Percentiles rank a stretch among this genome's conserved stretches.
These are phyloP conservation scores for Crithidia brevicula DNA, from an alignment of 208 protist genomes.

Conservation along the genomic window DNA sequence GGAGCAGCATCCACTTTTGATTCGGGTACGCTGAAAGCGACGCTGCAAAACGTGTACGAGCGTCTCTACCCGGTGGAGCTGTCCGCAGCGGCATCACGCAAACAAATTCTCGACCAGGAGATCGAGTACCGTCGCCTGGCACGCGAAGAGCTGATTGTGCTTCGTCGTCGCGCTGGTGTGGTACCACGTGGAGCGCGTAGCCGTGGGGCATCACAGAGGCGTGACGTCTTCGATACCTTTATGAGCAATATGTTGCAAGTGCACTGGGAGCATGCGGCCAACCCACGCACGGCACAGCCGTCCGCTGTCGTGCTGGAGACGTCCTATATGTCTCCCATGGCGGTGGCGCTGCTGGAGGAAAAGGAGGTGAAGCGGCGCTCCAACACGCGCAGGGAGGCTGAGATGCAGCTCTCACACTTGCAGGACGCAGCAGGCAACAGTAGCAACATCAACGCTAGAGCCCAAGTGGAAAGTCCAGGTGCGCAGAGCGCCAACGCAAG, in stretches of 20 bases:
- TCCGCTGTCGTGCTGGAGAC: constrained; percentile 40
- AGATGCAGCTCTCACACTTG: constrained; percentile 15
- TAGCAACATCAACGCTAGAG: too few species aligned
- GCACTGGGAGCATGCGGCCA: too few species aligned
- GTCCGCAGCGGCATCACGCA: constrained; percentile 19
- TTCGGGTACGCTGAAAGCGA: constrained; percentile 12
- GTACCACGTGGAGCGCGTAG: constrained; percentile 15
- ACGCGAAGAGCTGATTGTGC: constrained; percentile 44
- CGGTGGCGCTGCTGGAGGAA: constrained; percentile 48
- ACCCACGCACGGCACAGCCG: too few species aligned
- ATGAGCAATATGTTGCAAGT: constrained; percentile 57
- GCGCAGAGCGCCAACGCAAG: too few species aligned
- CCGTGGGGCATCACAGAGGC: not conserved
- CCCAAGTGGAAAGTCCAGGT: too few species aligned
- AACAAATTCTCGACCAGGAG: constrained; percentile 41
- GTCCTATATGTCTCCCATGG: constrained; percentile 68
- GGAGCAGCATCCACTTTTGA: not conserved
- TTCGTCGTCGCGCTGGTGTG: constrained; percentile 49
- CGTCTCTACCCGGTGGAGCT: constrained; percentile 69
- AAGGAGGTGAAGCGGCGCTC: constrained; percentile 17
- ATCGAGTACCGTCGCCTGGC: constrained; percentile 37
- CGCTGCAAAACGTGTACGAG: constrained; percentile 57
- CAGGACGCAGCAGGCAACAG: not conserved
- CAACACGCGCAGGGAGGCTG: constrained; percentile 15
- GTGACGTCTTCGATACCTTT: constrained; percentile 52